Base-by-base conservation (phyloP, 202 grass and related monocot species). In the Panicum virgatum region DNA sequence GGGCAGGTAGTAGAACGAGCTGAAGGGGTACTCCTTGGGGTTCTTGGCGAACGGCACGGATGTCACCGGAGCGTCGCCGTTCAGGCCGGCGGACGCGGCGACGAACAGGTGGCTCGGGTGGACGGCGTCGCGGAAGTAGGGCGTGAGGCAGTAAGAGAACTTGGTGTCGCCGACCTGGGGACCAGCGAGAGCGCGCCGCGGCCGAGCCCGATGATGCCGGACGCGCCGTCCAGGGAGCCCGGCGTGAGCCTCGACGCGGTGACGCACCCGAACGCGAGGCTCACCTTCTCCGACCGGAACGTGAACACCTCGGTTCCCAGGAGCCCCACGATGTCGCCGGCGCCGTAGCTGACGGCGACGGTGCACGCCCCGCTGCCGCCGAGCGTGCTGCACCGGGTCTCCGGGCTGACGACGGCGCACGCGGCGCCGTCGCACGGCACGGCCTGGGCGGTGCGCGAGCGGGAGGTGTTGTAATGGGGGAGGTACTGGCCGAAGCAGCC, bases 101-200 rank as follows among this genome's bases (percentile, higher is more conserved):
- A 83, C 71, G 70, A 75, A 56, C 5, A 83, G 61, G 36, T 9
- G 61, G 81, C 81, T 83, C 23, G 81, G 18, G 59, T 42, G 32
- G 11, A n/a, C 1, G 15, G 46, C 34, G 36, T 40, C 70, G 1
- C 45, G 7, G 9, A 83, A 22, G 60, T 83, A 83, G 0, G 80
- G 48, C 7, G 73, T 70, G 9, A 77, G 42, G 73, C 82, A 84
- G 73, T 77, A 84, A 29, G 82, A 84, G 82, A 84, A 84, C 42
- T 1, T 61, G n/a, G 42, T 84, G 52, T 18, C 64, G 9, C 64
- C 73, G 27, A 76, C 54, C 73, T 77, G 82, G 9, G 47, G 29
- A 39, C 20, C 3, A 84, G 82, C 0, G 73, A 84, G 0, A 77
- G 64, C 13, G 26, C 29, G 27, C 63, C 82, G 3, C 82, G 9